Evolutionary conservation across 176 grass and related monocot species (phyloP).

Genomic region (Pontederia crassipes): DNA sequence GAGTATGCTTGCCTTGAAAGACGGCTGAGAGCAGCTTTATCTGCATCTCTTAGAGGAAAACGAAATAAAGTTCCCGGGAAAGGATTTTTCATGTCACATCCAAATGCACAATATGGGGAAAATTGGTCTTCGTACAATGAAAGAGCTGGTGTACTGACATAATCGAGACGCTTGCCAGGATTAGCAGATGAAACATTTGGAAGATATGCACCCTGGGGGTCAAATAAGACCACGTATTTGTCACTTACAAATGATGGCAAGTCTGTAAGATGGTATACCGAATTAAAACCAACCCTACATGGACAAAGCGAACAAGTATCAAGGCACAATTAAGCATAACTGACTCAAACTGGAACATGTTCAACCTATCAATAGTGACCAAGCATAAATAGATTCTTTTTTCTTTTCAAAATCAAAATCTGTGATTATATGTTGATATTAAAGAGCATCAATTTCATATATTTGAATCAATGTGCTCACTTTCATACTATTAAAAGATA

Average conservation of each 20-base stretch:
- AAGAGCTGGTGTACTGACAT: constrained; percentile 73
- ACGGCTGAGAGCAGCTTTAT: constrained; percentile 57
- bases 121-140: constrained; percentile 65
- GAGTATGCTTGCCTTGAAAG: constrained; percentile 75
- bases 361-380: too few relatives aligned
- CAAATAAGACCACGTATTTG: constrained; percentile 89
- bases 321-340: too few relatives aligned
- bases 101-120: constrained; percentile 68
- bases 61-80: constrained; percentile 92
- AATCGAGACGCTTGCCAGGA: constrained; percentile 93
- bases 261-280: constrained; percentile 94
- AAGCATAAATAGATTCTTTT: too few relatives aligned
- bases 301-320: not conserved
- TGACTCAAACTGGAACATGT: too few relatives aligned
- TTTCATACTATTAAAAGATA: too few relatives aligned
- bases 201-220: constrained; percentile 86
- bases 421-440: too few relatives aligned
- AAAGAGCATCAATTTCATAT: too few relatives aligned
- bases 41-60: constrained; percentile 64
- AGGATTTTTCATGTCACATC: constrained; percentile 65
- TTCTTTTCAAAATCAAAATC: too few relatives aligned
- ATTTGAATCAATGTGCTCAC: too few relatives aligned
- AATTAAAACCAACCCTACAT: constrained; percentile 93
- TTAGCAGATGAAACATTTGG: constrained; percentile 80
- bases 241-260: constrained; percentile 90